Percentiles rank a stretch among this genome's conserved stretches.
These are phyloP conservation scores for Meredithiella fracta DNA, from an alignment of 2,329 filamentous ascomycete species.

Conservation along the genomic window DNA sequence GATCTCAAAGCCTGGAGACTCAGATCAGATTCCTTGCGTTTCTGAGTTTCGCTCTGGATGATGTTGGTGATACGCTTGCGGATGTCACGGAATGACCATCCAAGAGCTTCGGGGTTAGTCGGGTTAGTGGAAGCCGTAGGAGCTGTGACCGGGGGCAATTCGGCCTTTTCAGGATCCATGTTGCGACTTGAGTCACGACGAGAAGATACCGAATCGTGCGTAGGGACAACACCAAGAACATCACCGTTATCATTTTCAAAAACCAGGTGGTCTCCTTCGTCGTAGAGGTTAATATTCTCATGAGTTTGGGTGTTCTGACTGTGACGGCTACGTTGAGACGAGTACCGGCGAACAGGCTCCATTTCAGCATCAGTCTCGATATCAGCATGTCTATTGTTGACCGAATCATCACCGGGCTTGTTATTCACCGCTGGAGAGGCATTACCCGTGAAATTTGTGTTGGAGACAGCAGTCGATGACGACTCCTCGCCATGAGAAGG, in stretches of 20 bases:
- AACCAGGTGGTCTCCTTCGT: slow-evolving; percentile 64
- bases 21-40: slow-evolving; percentile 39
- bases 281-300: slow-evolving; percentile 48
- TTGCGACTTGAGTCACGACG: slow-evolving; percentile 11
- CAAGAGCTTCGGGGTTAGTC: background rate
- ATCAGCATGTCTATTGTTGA: background rate
- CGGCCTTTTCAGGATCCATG: slow-evolving; percentile 15
- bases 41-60: slow-evolving; percentile 43
- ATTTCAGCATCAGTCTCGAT: background rate
- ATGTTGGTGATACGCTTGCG: slow-evolving; percentile 35
- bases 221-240: slow-evolving; percentile 52
- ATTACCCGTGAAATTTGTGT: background rate
- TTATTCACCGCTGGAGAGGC: too few species aligned
- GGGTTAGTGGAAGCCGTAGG: slow-evolving; percentile 14
- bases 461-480: slow-evolving; percentile 6
- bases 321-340: slow-evolving; percentile 14
- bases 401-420: too few species aligned
- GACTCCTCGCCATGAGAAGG: background rate
- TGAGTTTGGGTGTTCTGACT: slow-evolving; percentile 15
- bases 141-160: slow-evolving; percentile 14
- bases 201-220: slow-evolving; percentile 15
- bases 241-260: slow-evolving; percentile 80
- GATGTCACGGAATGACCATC: slow-evolving; percentile 25
- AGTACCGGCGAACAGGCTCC: background rate
- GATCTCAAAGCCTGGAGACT: slow-evolving; percentile 37